Evolutionary conservation across 768 basidiomycete species (phyloP), one percentile per base, ranked within the genome.

Genomic region (Porphyrellus cyaneotinctus): DNA sequence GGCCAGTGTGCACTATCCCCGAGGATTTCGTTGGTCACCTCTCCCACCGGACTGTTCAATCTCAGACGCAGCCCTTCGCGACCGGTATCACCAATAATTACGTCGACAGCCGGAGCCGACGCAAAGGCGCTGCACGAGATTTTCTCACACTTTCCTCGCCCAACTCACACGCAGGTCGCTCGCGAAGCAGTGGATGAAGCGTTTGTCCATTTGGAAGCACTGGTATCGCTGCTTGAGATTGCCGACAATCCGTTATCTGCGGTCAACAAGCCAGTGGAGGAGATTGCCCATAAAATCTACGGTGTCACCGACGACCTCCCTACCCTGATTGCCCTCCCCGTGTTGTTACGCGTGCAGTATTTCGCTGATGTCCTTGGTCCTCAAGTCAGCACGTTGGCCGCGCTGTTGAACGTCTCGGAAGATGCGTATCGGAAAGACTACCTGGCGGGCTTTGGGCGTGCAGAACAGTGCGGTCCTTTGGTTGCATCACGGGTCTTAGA

Each of bases 161-260:
- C 90, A 39, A 62, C 48, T 30, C 75, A 75, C 44, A 77, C 78
- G 11, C 73, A 72, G 23, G 67, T 88, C 10, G 89, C 90, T n/a
- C 75, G 78, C 36, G 89, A 92, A 64, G 90, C 87, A 6, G 88
- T 91, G 11, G 84, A 87, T 49, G 89, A 91, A 61, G 90, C 87
- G 2, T 83, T 86, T 58, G 79, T 78, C 49, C 85, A 82, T 15
- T 70, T 91, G 24, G 71, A 75, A 58, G 77, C 81, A 20, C 68
- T 91, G 17, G 72, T 73, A 15, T 71, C 75, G 11, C 74, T 90
- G 24, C 72, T 90, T 14, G 84, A 85, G 53, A 74, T 74, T 15
- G 72, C 78, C 15, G 69, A 63, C 24, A 55, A 71, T 33, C 75
- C 73, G 6, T 52, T 60, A 20, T 61, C 59, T 38, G 51, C 28